Base-by-base conservation (phyloP, 2,329 filamentous ascomycete species). In the Juglanconis oblonga region DNA sequence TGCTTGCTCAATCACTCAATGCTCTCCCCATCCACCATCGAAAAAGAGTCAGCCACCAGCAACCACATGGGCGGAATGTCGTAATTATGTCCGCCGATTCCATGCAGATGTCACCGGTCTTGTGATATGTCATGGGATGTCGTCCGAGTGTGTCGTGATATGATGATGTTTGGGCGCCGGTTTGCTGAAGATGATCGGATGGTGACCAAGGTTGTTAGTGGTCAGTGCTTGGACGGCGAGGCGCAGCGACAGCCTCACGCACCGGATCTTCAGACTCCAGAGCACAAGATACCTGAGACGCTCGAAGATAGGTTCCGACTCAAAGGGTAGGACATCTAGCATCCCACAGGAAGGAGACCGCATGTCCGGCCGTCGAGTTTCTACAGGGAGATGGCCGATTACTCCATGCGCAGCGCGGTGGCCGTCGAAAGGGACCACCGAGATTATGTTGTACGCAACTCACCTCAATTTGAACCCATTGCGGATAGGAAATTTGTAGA, bases 91-190 rank as follows among this genome's bases (percentile, higher is more conserved):
- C 8, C 31, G 24, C 10, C 24, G 36, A 29, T 13, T 4, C 14
- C 31, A 10, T 45, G 55, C 55, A 57, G 55, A 32, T 45, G 55
- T 14, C 17, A 5, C 6, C 9, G 48, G 55, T 57, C 55, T 57
- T 51, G 47, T 57, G 47, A 57, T 52, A 35, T 44, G 38, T 42
- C 55, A 35, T 57, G 55, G 42, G 53, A 38, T 38, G 31, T 55
- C 42, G 8, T 38, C 49, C 24, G 33, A 50, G 24, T 31, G 31
- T 50, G 31, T 35, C 4, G 14, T 35, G 31, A 13, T 10, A 32
- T 14, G 9, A 6, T 10, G 8, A 10, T 13, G 10, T 32, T 32
- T 24, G 45, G 17, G 17, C 45, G 17, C 17, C 9, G 14, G 6
- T 24, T 48, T 48, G 17, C 45, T 48, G 45, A 24, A 29, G 10